Base-by-base conservation (phyloP, 805 yeast genomes). In the Kodamaea laetipori region DNA sequence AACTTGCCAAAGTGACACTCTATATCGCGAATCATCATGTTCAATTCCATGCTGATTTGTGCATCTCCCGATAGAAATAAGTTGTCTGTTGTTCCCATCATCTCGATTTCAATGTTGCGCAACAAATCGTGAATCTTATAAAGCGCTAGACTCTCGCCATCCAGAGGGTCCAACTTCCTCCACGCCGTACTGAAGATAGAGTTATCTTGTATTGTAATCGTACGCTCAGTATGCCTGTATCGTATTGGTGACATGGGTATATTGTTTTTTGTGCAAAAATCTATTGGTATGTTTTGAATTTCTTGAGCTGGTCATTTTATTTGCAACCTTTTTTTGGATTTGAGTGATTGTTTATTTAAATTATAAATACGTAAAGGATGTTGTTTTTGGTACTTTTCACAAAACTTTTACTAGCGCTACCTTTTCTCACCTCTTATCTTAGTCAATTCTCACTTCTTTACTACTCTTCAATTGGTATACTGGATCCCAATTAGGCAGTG, bases 401-500 rank as follows among this genome's bases (percentile, higher is more conserved):
- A n/a, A n/a, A n/a, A n/a, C n/a, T n/a, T n/a, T n/a, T n/a, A n/a
- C n/a, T n/a, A n/a, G n/a, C n/a, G n/a, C n/a, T n/a, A n/a, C n/a
- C n/a, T n/a, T n/a, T n/a, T n/a, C n/a, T n/a, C n/a, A n/a, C n/a
- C n/a, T n/a, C n/a, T n/a, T n/a, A 21, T 21, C 24, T 21, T 8
- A 6, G 24, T 6, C 24, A 8, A 6, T 21, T 21, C 24, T 6
- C 24, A 8, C 24, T 21, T 21, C 24, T n/a, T n/a, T n/a, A n/a
- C n/a, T n/a, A n/a, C n/a, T n/a, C n/a, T n/a, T n/a, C n/a, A n/a
- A n/a, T n/a, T n/a, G 18, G 19, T 15, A 30, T 15, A 30, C 17
- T 15, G 34, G 19, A 17, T 24, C 50, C 48, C 6, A 19, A 47
- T 41, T 23, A 24, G 51, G 50, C 39, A 47, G 25, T 37, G 51